Percentiles rank a stretch among this genome's conserved stretches.
phyloP scores from a whole-genome alignment of 441 rosid genomes.

The Lepidium campestre region DNA sequence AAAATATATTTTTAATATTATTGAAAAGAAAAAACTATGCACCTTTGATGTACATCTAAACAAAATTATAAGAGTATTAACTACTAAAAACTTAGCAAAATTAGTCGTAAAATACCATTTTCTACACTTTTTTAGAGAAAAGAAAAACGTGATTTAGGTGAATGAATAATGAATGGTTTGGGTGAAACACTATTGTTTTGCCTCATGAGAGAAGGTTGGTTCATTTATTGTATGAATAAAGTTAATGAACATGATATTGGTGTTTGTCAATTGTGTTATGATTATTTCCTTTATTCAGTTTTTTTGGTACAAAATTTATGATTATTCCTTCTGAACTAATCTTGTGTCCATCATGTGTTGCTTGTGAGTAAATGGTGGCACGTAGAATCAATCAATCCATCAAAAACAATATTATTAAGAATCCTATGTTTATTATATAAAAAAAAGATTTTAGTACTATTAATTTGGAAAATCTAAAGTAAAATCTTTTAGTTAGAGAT shows the following conservation, averaged over 20 bases:
- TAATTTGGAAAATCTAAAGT: background rate
- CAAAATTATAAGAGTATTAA: background rate
- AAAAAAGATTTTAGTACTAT: background rate
- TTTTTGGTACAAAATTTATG: background rate
- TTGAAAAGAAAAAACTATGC: too few relatives aligned
- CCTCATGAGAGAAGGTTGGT: conserved; percentile 13
- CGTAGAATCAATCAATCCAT: conserved; percentile 23
- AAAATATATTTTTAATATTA: too few relatives aligned
- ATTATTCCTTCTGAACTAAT: conserved; percentile 7
- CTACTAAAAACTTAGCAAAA: background rate
- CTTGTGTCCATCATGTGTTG: conserved; percentile 7
- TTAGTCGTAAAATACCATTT: background rate
- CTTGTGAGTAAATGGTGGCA: conserved; percentile 16
- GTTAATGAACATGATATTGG: conserved; percentile 13
- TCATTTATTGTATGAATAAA: conserved; percentile 13
- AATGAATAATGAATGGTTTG: conserved; percentile 6
- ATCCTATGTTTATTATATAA: background rate
- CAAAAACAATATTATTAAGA: background rate
- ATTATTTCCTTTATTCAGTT: background rate
- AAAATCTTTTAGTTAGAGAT: too few relatives aligned
- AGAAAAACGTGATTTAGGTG: background rate
- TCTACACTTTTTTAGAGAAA: background rate
- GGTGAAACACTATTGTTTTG: conserved; percentile 24
- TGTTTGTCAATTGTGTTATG: conserved; percentile 25
- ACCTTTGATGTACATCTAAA: too few relatives aligned